Percentiles rank a stretch among this genome's conserved stretches.
Conservation (phyloP, 2,329 filamentous ascomycete species). For the Sphaerulina musiva region DNA sequence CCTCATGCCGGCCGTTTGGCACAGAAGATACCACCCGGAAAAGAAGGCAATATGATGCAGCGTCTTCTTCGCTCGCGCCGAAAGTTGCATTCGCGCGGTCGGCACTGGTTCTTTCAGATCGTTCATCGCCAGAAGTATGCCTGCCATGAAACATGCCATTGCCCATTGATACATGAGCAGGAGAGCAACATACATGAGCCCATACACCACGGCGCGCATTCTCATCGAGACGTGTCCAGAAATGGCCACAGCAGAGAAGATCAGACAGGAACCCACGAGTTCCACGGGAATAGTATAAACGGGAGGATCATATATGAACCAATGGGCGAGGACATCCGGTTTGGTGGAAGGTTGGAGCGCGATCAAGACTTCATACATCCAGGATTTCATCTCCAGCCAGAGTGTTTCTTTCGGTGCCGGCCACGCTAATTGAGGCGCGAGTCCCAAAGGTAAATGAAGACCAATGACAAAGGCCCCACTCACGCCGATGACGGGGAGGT, state of each 20-base stretch:
- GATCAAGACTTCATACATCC: slow-evolving; percentile 8
- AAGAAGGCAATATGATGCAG: slow-evolving; percentile 13
- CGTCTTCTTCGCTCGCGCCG: not conserved
- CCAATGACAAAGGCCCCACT: slow-evolving; percentile 15
- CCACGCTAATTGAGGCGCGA: slow-evolving; percentile 18
- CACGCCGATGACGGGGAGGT: slow-evolving; percentile 17
- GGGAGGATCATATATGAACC: slow-evolving; percentile 20
- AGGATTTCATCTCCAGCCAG: slow-evolving; percentile 11
- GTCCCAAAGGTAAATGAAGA: slow-evolving; percentile 18
- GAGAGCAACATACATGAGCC: slow-evolving; percentile 10
- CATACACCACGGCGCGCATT: slow-evolving; percentile 4
- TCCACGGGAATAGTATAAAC: slow-evolving; percentile 25
- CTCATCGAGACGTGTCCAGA: slow-evolving; percentile 6
- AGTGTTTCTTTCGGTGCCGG: slow-evolving; percentile 15
- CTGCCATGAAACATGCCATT: slow-evolving; percentile 16
- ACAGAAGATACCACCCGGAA: slow-evolving; percentile 17
- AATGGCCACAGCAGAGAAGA: slow-evolving; percentile 15
- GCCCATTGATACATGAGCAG: slow-evolving; percentile 16
- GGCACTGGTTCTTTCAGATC: slow-evolving; percentile 8
- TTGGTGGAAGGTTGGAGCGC: slow-evolving; percentile 8
- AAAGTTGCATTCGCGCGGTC: not conserved
- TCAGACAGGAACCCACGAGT: slow-evolving; percentile 19
- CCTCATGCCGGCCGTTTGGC: slow-evolving; percentile 16
- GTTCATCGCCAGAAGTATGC: slow-evolving; percentile 18
- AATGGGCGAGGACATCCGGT: slow-evolving; percentile 15